Conservation (phyloP, 768 basidiomycete species). For the Dacryopinax spathularia region DNA sequence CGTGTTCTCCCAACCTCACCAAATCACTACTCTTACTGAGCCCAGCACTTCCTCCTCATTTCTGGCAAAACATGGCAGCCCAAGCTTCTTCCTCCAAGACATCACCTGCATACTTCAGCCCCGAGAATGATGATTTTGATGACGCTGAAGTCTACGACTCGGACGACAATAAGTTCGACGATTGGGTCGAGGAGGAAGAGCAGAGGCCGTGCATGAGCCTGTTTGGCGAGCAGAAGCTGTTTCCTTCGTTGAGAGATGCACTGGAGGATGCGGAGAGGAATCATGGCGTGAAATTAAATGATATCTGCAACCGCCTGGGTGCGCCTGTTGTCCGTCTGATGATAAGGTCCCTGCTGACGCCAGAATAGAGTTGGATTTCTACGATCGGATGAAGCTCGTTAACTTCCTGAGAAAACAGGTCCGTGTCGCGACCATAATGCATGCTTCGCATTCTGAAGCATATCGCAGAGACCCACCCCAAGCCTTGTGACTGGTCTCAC, state of each 20-base stretch:
- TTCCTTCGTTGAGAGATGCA: constrained; percentile 46
- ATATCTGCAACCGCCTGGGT: constrained; percentile 42
- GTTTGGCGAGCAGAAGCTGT: constrained; percentile 32
- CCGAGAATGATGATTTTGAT: background rate
- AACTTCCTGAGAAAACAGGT: constrained; percentile 78
- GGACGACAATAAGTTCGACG: background rate
- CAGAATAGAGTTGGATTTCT: constrained; percentile 53
- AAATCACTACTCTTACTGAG: too few relatives aligned
- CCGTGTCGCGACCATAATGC: constrained; percentile 6
- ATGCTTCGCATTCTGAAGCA: background rate
- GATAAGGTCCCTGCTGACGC: background rate
- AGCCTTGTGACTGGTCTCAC: constrained; percentile 34
- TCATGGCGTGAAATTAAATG: constrained; percentile 50
- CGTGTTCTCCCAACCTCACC: background rate
- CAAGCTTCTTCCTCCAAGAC: background rate
- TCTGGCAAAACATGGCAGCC: too few relatives aligned
- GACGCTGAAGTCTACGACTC: background rate
- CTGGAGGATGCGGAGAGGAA: constrained; percentile 44
- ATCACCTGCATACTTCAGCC: background rate
- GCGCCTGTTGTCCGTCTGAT: constrained; percentile 15
- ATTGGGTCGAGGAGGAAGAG: background rate
- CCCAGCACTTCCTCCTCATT: too few relatives aligned
- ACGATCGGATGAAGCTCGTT: constrained; percentile 65
- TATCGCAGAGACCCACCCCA: constrained; percentile 38
- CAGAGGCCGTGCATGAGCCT: background rate